Conservation (phyloP, 2,329 filamentous ascomycete genomes). For the Zasmidium angulare region DNA sequence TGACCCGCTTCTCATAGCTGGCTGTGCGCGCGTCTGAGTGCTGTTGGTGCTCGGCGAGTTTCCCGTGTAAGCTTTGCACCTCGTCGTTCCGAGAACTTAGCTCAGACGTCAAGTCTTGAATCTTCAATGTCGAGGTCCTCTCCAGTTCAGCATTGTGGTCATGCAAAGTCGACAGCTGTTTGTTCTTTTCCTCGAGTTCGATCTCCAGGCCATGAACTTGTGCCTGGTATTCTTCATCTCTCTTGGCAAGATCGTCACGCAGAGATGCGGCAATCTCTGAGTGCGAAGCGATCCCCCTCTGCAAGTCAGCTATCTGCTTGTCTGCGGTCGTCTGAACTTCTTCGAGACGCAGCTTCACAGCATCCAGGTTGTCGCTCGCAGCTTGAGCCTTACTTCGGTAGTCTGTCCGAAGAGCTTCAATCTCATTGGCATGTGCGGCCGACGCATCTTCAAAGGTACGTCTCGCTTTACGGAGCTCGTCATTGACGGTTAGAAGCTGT, state of each 20-base stretch:
- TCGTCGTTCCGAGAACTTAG: background rate
- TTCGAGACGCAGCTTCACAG: background rate
- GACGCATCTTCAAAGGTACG: slow-evolving; percentile 8
- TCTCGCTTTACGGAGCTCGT: slow-evolving; percentile 5
- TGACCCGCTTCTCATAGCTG: background rate
- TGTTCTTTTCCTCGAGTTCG: background rate
- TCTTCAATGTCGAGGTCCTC: background rate
- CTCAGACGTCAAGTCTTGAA: background rate
- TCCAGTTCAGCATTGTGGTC: background rate
- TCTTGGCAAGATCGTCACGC: background rate
- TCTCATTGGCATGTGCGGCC: slow-evolving; percentile 4
- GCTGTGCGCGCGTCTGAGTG: background rate
- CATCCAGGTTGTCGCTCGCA: slow-evolving; percentile 4
- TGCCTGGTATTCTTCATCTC: background rate
- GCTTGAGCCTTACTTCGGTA: background rate
- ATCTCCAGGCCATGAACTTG: slow-evolving; percentile 1
- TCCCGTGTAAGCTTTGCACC: background rate
- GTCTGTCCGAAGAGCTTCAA: slow-evolving; percentile 7
- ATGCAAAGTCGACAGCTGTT: background rate
- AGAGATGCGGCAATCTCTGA: background rate
- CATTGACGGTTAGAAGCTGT: slow-evolving; percentile 7
- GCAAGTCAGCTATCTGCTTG: background rate
- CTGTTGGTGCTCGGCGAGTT: background rate
- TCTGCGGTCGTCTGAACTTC: background rate
- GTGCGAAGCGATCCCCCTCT: background rate